Evolutionary conservation across 2,329 filamentous ascomycete genomes (phyloP), one percentile per base, ranked within the genome.

Genomic region (Neurospora sp.): DNA sequence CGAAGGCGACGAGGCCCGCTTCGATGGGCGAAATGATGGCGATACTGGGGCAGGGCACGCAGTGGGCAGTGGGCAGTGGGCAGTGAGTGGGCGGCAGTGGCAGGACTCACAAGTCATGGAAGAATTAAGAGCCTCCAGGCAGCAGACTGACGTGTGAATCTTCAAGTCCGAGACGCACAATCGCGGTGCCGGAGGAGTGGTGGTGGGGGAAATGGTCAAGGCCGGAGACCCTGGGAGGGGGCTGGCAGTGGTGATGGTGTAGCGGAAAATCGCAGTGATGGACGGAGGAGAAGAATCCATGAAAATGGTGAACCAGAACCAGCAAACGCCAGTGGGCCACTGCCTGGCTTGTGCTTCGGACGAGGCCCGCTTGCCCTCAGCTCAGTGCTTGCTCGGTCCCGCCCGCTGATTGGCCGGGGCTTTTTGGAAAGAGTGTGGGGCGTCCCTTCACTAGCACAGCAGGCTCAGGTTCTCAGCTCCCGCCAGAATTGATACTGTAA

Each of bases 61-160:
- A 62, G 52, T 28, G 23, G 46, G 46, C 39, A 15, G 4, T n/a
- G 40, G 40, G 40, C 52, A 74, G 72, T 73, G 76, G 73, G 74
- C 71, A 67, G 65, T 68, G 68, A 67, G 65, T 68, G 68, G 74
- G 73, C 74, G 74, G 75, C 70, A 73, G 76, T 74, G 71, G 74
- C 73, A 74, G 70, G 71, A 85, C 83, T 83, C 81, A 85, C 83
- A 81, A 83, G 80, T 83, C 82, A 85, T 84, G 78, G 82, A 83
- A 62, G 52, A 62, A 62, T 62, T 78, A 75, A 81, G 77, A 77
- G 77, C 77, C 76, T 75, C 76, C 78, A 81, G 78, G 78, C 78
- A 80, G 77, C 77, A 75, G 72, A 74, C 73, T 68, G 67, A 68
- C 62, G 68, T 70, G 67, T 69, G 66, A 71, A 66, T 67, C 70